phyloP scores from a whole-genome alignment of 768 basidiomycete genomes.

The Tulasnella sp. region DNA sequence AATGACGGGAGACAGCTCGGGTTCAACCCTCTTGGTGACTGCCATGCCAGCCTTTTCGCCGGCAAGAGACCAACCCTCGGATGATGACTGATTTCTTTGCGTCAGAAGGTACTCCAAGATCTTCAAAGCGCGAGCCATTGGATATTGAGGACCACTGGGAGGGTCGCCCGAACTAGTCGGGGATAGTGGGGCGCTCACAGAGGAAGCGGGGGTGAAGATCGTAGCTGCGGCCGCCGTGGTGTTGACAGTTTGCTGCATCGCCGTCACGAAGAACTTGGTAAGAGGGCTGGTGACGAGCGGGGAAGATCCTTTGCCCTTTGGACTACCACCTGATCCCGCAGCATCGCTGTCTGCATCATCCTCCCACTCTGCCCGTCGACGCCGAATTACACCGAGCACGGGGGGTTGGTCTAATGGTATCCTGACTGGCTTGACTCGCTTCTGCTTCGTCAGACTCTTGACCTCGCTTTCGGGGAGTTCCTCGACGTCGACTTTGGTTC shows the following conservation, averaged over 20 bases:
- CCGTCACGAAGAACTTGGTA: slow-evolving; percentile 70
- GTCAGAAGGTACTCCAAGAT: slow-evolving; percentile 79
- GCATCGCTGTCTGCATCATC: slow-evolving; percentile 50
- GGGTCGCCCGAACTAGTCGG: slow-evolving; percentile 37
- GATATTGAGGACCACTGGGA: slow-evolving; percentile 55
- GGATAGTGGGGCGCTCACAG: slow-evolving; percentile 3
- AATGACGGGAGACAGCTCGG: slow-evolving; percentile 76
- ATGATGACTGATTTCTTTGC: slow-evolving; percentile 59
- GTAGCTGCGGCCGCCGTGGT: slow-evolving; percentile 80
- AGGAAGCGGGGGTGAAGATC: slow-evolving; percentile 63
- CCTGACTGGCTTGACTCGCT: slow-evolving; percentile 80
- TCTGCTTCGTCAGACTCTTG: slow-evolving; percentile 78
- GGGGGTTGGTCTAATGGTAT: slow-evolving; percentile 94
- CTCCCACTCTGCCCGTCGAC: slow-evolving; percentile 73
- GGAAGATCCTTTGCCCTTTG: slow-evolving; percentile 37
- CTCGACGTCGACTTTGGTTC: slow-evolving; percentile 82
- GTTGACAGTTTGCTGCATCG: slow-evolving; percentile 70
- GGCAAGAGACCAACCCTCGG: slow-evolving; percentile 73
- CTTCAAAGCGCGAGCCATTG: slow-evolving; percentile 81
- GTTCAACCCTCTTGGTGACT: slow-evolving; percentile 72
- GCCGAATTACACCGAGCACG: slow-evolving; percentile 69
- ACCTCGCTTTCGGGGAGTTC: slow-evolving; percentile 86
- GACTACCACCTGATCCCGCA: slow-evolving; percentile 17
- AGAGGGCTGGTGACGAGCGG: slow-evolving; percentile 55
- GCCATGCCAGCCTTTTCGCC: slow-evolving; percentile 71